Conservation (phyloP, 805 yeast species). For the Pichia scutulata region DNA sequence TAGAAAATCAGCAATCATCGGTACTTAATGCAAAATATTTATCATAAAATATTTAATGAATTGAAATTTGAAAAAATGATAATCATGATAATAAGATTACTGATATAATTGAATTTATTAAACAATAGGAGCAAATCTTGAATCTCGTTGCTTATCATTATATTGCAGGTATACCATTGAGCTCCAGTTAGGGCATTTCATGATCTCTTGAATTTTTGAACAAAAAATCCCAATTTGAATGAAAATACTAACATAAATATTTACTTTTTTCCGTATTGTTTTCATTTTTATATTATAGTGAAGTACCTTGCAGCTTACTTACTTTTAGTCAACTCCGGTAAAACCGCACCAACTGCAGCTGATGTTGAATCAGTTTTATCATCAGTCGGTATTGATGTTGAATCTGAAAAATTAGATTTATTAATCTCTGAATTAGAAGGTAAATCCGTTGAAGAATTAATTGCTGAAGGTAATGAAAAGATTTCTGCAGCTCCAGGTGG, state of each 20-base stretch:
- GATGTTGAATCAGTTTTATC: conserved; percentile 66
- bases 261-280: no score
- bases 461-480: conserved; percentile 76
- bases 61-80: not conserved
- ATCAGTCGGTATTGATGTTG: conserved; percentile 76
- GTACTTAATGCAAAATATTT: no score
- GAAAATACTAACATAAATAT: not conserved
- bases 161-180: no score
- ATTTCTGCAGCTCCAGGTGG: conserved; percentile 77
- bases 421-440: conserved; percentile 73
- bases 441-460: conserved; percentile 63
- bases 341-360: conserved; percentile 70
- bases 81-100: no score
- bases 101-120: no score
- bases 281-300: conserved; percentile 33
- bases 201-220: not conserved
- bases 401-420: conserved; percentile 63
- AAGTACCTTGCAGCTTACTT: conserved; percentile 92
- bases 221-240: not conserved
- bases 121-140: no score
- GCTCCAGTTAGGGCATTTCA: not conserved
- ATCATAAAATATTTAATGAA: not conserved
- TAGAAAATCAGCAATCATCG: not conserved
- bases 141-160: no score
- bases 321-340: conserved; percentile 83